Conservation (phyloP, 2,329 filamentous ascomycete species). For the Akanthomyces muscarius region DNA sequence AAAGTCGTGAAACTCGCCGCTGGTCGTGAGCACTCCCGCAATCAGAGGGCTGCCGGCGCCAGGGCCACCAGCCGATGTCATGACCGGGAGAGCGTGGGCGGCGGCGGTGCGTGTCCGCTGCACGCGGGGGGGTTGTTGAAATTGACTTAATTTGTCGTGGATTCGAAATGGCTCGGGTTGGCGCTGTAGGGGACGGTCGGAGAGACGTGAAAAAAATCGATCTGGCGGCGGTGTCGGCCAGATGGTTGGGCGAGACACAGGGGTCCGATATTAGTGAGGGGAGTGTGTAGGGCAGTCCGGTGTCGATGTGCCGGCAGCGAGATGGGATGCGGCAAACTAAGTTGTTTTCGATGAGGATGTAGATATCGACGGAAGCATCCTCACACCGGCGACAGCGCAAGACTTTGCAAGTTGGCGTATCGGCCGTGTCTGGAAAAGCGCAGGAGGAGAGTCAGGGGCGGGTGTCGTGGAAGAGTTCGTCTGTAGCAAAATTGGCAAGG, state of each 20-base stretch:
- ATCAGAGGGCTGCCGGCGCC: conserved; percentile 37
- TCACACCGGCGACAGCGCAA: not conserved
- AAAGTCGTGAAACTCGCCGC: conserved; percentile 36
- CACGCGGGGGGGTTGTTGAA: conserved; percentile 2
- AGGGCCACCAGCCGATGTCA: conserved; percentile 32
- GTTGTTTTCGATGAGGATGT: not conserved
- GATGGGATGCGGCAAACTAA: not conserved
- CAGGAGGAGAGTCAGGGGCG: conserved; percentile 7
- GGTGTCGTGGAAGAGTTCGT: conserved; percentile 11
- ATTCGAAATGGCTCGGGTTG: not conserved
- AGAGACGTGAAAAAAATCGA: not conserved
- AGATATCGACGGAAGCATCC: not conserved
- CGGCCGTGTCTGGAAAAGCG: not conserved
- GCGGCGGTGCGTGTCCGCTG: conserved; percentile 21
- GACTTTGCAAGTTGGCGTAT: not conserved
- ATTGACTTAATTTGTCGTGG: not conserved
- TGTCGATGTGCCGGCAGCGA: not conserved
- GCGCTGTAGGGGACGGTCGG: not conserved
- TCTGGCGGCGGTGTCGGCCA: not conserved
- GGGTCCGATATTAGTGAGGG: conserved; percentile 7
- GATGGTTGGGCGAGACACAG: conserved; percentile 8
- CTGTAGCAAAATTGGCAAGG: conserved; percentile 12
- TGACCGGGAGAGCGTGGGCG: conserved; percentile 28
- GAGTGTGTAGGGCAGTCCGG: not conserved
- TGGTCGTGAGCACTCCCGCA: conserved; percentile 35